These are phyloP conservation scores for Diplodia mutila DNA, from an alignment of 2,329 filamentous ascomycete genomes.

Conservation along the genomic window DNA sequence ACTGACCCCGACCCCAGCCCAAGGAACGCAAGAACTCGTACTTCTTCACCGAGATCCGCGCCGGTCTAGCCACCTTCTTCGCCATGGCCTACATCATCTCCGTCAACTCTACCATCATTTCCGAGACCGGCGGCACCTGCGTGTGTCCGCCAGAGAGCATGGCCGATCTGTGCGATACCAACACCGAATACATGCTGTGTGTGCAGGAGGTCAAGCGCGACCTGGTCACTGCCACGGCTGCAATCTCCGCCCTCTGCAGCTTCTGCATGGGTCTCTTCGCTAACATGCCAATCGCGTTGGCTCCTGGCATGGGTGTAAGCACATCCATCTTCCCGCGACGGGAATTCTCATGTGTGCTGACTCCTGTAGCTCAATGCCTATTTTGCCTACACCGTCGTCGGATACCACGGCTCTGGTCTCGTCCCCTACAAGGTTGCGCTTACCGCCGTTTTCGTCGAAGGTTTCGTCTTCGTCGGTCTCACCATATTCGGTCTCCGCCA, in stretches of 20 bases:
- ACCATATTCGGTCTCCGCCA: slow-evolving; percentile 74
- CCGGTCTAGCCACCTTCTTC: slow-evolving; percentile 72
- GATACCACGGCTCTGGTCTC: slow-evolving; percentile 71
- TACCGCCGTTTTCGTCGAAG: slow-evolving; percentile 87
- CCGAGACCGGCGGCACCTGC: slow-evolving; percentile 74
- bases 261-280: slow-evolving; percentile 84
- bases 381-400: slow-evolving; percentile 81
- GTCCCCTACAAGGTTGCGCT: slow-evolving; percentile 77
- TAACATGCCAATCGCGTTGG: slow-evolving; percentile 76
- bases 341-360: slow-evolving; percentile 15
- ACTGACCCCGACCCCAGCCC: slow-evolving; percentile 50
- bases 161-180: slow-evolving; percentile 57
- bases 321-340: not conserved
- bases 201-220: slow-evolving; percentile 69
- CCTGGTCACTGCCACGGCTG: slow-evolving; percentile 81
- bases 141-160: slow-evolving; percentile 62
- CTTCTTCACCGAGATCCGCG: slow-evolving; percentile 84
- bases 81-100: slow-evolving; percentile 64
- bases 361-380: slow-evolving; percentile 71
- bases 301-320: slow-evolving; percentile 69
- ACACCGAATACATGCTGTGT: slow-evolving; percentile 68
- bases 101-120: slow-evolving; percentile 70
- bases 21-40: slow-evolving; percentile 72
- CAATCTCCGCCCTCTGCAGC: slow-evolving; percentile 76
- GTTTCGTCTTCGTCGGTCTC: slow-evolving; percentile 80